Evolutionary conservation across 495 filamentous ascomycete species (phyloP).

Genomic region (Hypoxylon subgilvum): DNA sequence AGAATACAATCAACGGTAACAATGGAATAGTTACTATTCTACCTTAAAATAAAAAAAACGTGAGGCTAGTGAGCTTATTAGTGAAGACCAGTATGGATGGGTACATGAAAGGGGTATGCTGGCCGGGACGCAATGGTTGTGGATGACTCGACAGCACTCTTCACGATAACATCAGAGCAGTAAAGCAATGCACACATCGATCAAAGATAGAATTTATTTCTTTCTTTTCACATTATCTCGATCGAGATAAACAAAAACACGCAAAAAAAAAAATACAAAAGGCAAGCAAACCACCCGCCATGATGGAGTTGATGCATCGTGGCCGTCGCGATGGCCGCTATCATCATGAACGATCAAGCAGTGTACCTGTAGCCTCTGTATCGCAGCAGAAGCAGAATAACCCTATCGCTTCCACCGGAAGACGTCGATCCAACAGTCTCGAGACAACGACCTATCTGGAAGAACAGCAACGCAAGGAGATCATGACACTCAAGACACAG

Average conservation of each 20-base stretch:
- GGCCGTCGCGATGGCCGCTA: not conserved
- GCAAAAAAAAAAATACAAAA: not conserved
- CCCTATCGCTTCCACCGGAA: not conserved
- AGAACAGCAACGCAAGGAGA: not conserved
- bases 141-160: not conserved
- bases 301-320: not conserved
- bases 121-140: no score
- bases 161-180: not conserved
- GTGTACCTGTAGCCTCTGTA: not conserved
- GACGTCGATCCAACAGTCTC: not conserved
- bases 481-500: not conserved
- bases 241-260: no score
- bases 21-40: not conserved
- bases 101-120: no score
- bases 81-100: no score
- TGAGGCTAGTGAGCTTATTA: no score
- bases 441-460: constrained; percentile 3
- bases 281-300: no score
- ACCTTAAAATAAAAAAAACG: no score
- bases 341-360: not conserved
- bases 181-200: not conserved
- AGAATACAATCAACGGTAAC: no score
- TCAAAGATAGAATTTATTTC: not conserved
- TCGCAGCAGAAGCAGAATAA: not conserved
- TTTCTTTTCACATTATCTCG: not conserved